Percentiles rank a stretch among this genome's conserved stretches.
Conservation (phyloP, 2,329 filamentous ascomycete genomes). For the Penicillium sp. region DNA sequence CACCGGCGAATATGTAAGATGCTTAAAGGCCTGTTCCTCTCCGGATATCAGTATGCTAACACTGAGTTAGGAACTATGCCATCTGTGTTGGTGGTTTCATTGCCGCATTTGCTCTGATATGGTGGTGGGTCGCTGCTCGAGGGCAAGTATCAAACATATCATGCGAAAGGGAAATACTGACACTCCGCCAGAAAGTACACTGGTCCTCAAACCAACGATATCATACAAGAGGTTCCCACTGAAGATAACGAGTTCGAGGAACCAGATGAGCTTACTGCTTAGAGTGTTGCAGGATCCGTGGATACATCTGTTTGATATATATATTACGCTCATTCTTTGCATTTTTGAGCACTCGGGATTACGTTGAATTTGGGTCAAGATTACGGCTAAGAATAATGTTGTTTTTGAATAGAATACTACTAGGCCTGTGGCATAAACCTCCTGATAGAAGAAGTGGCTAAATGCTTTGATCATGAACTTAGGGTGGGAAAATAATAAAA, state of each 20-base stretch:
- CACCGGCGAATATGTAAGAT: slow-evolving; percentile 50
- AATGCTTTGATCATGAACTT: slow-evolving; percentile 1
- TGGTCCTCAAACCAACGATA: slow-evolving; percentile 58
- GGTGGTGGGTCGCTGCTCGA: slow-evolving; percentile 48
- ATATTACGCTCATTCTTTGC: neutral
- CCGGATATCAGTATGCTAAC: neutral
- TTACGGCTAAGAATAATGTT: neutral
- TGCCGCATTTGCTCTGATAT: slow-evolving; percentile 50
- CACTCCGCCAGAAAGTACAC: slow-evolving; percentile 52
- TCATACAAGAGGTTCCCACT: slow-evolving; percentile 37
- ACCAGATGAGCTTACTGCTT: slow-evolving; percentile 12
- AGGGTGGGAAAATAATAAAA: slow-evolving; percentile 1
- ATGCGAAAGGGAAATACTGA: neutral
- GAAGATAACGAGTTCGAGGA: slow-evolving; percentile 32
- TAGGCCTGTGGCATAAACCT: neutral
- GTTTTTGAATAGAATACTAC: neutral
- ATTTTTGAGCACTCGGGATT: neutral
- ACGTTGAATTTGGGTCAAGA: neutral
- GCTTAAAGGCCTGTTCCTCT: neutral
- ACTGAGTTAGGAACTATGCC: slow-evolving; percentile 47
- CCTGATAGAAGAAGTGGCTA: neutral
- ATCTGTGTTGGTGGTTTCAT: slow-evolving; percentile 49
- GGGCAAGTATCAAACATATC: slow-evolving; percentile 30
- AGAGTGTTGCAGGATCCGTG: neutral
- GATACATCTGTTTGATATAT: neutral